A percentile compares a stretch with the other conserved stretches of the same genome.
Conservation (phyloP, 139 green algal genomes). For the Coelastrella sp. region DNA sequence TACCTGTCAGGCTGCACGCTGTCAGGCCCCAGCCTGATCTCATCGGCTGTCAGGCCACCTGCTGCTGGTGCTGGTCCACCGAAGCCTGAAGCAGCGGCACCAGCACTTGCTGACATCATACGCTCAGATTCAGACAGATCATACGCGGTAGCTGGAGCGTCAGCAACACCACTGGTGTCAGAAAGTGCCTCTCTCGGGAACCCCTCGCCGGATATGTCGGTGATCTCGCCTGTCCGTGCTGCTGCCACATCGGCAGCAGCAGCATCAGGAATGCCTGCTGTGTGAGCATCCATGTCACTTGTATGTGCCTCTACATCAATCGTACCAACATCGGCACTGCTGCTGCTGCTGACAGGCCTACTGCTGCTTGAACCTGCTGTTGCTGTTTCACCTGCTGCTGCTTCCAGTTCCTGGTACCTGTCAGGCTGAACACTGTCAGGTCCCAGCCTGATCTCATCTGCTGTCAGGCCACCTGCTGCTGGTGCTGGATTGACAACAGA, state of each 20-base stretch:
- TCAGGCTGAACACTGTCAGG: not conserved
- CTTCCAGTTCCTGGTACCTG: constrained; percentile 3
- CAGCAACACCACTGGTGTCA: not conserved
- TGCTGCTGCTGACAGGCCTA: not conserved
- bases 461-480: constrained; percentile 9
- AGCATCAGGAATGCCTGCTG: not conserved
- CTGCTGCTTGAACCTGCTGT: not conserved
- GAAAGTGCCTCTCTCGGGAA: not conserved
- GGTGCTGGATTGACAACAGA: not conserved
- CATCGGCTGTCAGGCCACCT: not conserved
- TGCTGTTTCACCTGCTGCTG: not conserved
- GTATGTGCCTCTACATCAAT: not conserved
- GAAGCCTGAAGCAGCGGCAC: constrained; percentile 20
- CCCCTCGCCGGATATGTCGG: no score
- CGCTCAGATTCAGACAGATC: not conserved
- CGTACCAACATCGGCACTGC: not conserved
- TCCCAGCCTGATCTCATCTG: not conserved
- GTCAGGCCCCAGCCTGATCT: not conserved
- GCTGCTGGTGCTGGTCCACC: not conserved
- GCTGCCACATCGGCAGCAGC: not conserved
- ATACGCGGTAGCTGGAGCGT: no score
- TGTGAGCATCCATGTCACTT: no score
- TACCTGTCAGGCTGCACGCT: not conserved
- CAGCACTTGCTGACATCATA: not conserved
- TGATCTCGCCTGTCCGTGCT: not conserved